These are phyloP conservation scores for Xylaria scruposa DNA, from an alignment of 495 filamentous ascomycete species.

Conservation along the genomic window DNA sequence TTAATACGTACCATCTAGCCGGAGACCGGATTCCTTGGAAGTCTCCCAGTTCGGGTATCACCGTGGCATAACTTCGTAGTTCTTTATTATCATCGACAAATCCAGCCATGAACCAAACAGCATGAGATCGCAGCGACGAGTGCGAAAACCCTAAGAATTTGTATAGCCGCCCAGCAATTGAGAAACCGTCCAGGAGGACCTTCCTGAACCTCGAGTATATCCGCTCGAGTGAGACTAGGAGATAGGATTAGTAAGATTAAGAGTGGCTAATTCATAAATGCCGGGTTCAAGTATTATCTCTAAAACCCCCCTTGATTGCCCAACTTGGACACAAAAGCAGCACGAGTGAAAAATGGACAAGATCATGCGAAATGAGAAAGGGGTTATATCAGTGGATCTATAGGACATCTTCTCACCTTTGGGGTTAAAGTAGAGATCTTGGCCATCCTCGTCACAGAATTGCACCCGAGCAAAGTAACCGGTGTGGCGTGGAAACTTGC, in stretches of 20 bases:
- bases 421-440: constrained; percentile 64
- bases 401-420: constrained; percentile 19
- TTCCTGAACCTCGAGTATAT: constrained; percentile 67
- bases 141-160: constrained; percentile 82
- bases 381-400: background rate
- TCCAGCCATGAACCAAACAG: constrained; percentile 76
- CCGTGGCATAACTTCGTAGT: constrained; percentile 50
- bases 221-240: constrained; percentile 52
- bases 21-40: constrained; percentile 69
- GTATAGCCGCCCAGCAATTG: constrained; percentile 68
- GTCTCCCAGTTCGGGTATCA: constrained; percentile 69
- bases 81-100: constrained; percentile 57
- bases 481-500: constrained; percentile 67
- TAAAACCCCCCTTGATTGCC: background rate
- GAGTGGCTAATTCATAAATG: background rate
- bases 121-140: constrained; percentile 68
- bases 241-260: background rate
- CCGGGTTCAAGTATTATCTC: background rate
- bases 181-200: constrained; percentile 62
- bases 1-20: constrained; percentile 57
- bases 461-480: constrained; percentile 73
- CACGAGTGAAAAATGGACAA: background rate
- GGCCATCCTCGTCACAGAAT: constrained; percentile 77
- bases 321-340: background rate
- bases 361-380: background rate